These are phyloP conservation scores for Ambrosiella beaveri DNA, from an alignment of 2,329 filamentous ascomycete species.

Conservation along the genomic window DNA sequence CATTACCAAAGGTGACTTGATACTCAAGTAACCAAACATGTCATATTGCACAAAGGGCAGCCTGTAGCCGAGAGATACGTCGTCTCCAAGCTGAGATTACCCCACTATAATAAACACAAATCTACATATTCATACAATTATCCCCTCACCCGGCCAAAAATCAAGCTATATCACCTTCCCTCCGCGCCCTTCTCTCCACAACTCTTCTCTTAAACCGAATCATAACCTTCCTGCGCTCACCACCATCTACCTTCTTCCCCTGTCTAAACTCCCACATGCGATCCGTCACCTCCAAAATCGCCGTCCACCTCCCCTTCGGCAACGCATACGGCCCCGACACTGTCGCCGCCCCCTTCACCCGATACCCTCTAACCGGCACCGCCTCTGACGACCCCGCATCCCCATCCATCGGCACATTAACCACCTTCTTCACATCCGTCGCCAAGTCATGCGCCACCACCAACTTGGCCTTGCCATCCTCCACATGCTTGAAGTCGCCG, in stretches of 20 bases:
- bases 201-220: constrained; percentile 73
- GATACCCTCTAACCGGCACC: constrained; percentile 44
- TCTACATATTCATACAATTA: neutral
- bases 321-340: constrained; percentile 63
- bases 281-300: constrained; percentile 54
- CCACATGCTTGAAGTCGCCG: constrained; percentile 61
- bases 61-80: too few species aligned
- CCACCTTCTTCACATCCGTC: constrained; percentile 33
- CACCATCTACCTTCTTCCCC: constrained; percentile 87
- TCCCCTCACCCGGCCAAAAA: neutral
- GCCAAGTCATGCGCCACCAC: constrained; percentile 22
- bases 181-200: constrained; percentile 57
- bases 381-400: constrained; percentile 5
- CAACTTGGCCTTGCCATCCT: constrained; percentile 35
- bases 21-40: neutral
- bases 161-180: constrained; percentile 26
- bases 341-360: constrained; percentile 46
- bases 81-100: too few species aligned
- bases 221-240: constrained; percentile 76
- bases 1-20: neutral
- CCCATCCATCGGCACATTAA: constrained; percentile 33
- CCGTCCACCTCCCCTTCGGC: constrained; percentile 45
- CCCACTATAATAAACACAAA: neutral
- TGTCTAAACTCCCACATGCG: constrained; percentile 84
- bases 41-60: neutral